Evolutionary conservation across 2,329 filamentous ascomycete genomes (phyloP).

Genomic region (Bimuria novae-zelandiae): DNA sequence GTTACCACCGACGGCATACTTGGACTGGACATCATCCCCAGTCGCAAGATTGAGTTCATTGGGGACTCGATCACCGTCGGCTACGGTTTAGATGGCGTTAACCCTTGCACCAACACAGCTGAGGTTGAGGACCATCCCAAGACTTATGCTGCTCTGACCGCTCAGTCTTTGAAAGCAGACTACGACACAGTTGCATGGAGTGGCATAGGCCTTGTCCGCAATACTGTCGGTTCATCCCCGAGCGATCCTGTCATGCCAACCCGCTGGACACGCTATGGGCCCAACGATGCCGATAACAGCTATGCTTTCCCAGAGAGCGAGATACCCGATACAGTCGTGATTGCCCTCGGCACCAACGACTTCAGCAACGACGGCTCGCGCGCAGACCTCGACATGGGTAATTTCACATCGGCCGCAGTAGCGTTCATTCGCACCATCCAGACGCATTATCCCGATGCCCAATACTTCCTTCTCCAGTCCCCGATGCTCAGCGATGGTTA

Average conservation of each 20-base stretch:
- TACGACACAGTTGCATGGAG: conserved; percentile 53
- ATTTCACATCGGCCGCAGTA: conserved; percentile 24
- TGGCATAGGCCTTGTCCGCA: conserved; percentile 51
- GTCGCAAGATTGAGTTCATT: conserved; percentile 50
- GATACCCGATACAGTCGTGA: conserved; percentile 47
- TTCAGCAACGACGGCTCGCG: conserved; percentile 42
- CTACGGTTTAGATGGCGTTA: conserved; percentile 50
- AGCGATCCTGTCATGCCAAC: conserved; percentile 47
- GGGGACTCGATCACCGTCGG: conserved; percentile 54
- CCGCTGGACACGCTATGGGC: conserved; percentile 51
- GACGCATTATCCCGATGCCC: conserved; percentile 42
- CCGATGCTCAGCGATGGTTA: conserved; percentile 48
- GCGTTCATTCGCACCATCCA: conserved; percentile 42
- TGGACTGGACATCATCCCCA: conserved; percentile 20
- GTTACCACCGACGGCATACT: conserved; percentile 37
- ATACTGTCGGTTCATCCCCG: conserved; percentile 36
- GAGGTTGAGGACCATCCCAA: conserved; percentile 47
- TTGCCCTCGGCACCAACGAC: conserved; percentile 54
- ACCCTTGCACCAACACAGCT: conserved; percentile 49
- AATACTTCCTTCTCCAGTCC: conserved; percentile 49
- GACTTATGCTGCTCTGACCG: conserved; percentile 52
- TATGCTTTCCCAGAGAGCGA: conserved; percentile 46
- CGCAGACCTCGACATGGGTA: conserved; percentile 9
- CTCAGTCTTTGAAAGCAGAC: conserved; percentile 48
- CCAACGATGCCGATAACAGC: conserved; percentile 45